Evolutionary conservation across 352 stramenopile species (phyloP).

Genomic region (Globisporangium okanoganense): DNA sequence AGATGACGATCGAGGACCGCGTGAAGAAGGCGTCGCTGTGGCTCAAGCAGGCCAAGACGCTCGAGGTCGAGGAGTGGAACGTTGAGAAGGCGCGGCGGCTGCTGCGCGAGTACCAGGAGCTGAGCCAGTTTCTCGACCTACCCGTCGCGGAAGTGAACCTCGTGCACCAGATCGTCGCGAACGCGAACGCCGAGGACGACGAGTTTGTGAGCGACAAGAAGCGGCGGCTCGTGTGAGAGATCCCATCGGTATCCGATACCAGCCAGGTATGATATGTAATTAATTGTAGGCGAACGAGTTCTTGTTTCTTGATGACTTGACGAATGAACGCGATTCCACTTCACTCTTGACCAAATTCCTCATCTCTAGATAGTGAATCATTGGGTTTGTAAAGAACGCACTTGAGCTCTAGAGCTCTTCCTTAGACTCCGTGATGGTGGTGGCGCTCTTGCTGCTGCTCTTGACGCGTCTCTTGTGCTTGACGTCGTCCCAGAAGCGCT

Average conservation of each 20-base stretch:
- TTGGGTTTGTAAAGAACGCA: too few relatives aligned
- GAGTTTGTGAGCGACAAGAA: slow-evolving; percentile 20
- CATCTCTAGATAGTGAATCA: too few relatives aligned
- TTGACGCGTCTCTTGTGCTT: slow-evolving; percentile 25
- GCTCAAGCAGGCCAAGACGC: slow-evolving; percentile 56
- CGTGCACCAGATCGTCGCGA: slow-evolving; percentile 34
- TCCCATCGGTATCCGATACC: not conserved
- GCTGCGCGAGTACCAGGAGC: slow-evolving; percentile 41
- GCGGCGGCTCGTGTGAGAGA: slow-evolving; percentile 11
- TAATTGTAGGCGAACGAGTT: slow-evolving; percentile 3
- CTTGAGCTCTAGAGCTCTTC: not conserved
- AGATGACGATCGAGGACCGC: slow-evolving; percentile 63
- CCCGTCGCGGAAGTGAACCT: slow-evolving; percentile 62
- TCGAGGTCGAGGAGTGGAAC: slow-evolving; percentile 73
- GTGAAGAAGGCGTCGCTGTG: slow-evolving; percentile 57
- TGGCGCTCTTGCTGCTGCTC: not conserved
- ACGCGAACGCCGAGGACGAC: slow-evolving; percentile 9
- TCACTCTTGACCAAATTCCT: not conserved
- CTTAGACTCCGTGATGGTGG: not conserved
- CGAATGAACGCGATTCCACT: not conserved
- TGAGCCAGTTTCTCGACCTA: slow-evolving; percentile 63
- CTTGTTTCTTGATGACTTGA: not conserved
- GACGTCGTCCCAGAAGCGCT: slow-evolving; percentile 55
- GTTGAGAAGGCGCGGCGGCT: slow-evolving; percentile 42
- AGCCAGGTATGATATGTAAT: slow-evolving; percentile 3